Evolutionary conservation across 345 rosid species (phyloP).

Genomic region (Nephelium lappaceum): DNA sequence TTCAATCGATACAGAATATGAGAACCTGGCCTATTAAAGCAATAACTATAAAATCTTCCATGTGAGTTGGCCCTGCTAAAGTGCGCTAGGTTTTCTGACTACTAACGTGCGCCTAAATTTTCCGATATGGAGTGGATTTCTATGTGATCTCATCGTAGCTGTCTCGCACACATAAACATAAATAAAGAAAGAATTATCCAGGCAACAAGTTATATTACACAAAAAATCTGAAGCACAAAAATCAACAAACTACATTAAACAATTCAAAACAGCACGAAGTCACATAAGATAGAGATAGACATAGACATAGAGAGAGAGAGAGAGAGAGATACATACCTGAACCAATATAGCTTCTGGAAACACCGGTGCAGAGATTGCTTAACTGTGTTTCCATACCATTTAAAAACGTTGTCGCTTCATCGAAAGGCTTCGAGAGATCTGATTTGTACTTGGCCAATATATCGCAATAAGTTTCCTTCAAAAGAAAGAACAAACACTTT

Average conservation of each 20-base stretch:
- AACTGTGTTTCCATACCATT: conserved; percentile 47
- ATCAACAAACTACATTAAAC: conserved; percentile 26
- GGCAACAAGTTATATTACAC: not conserved
- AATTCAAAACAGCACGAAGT: not conserved
- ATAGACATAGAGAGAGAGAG: conserved; percentile 18
- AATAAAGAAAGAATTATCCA: not conserved
- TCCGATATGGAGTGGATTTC: not conserved
- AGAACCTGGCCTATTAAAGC: conserved; percentile 22
- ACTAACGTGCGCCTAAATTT: conserved; percentile 30
- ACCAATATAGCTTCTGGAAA: conserved; percentile 25
- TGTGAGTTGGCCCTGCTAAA: conserved; percentile 31
- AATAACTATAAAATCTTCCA: conserved; percentile 23
- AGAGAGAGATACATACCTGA: conserved; percentile 32
- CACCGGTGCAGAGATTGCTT: conserved; percentile 40
- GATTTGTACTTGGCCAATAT: conserved; percentile 46
- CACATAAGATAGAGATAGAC: not conserved
- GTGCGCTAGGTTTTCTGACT: conserved; percentile 28
- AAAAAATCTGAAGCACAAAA: conserved; percentile 28
- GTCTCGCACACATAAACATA: conserved; percentile 6
- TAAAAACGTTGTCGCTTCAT: conserved; percentile 53
- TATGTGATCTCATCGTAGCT: conserved; percentile 5
- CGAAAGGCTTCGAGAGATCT: conserved; percentile 50
- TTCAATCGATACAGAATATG: not conserved
- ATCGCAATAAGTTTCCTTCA: conserved; percentile 49
- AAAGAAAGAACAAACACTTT: not conserved